Conservation (phyloP, 441 rosid genomes). For the Raphanus hybrid region DNA sequence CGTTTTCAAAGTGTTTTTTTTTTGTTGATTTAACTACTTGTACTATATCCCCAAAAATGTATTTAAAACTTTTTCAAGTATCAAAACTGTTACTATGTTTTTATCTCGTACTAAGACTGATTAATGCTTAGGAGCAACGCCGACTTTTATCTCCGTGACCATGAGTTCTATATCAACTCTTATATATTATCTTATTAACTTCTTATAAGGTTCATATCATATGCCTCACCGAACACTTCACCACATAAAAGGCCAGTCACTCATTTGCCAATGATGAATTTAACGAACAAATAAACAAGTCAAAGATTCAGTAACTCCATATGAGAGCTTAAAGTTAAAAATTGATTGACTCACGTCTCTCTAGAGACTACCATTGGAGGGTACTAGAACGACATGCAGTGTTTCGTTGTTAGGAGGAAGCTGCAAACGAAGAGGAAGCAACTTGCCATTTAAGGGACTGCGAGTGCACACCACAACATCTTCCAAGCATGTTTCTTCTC, state of each 20-base stretch:
- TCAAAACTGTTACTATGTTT: too few relatives aligned
- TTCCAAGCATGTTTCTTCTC: conserved; percentile 69
- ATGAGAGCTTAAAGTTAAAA: background rate
- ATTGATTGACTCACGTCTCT: conserved; percentile 46
- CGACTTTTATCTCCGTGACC: conserved; percentile 1
- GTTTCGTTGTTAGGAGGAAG: conserved; percentile 87
- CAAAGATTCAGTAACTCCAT: background rate
- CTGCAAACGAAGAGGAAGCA: conserved; percentile 81
- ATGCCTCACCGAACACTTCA: conserved; percentile 20
- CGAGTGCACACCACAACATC: conserved; percentile 81
- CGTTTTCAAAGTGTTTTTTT: too few relatives aligned
- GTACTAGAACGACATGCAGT: conserved; percentile 71
- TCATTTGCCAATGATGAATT: conserved; percentile 25
- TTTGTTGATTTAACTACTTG: background rate
- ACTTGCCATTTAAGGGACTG: conserved; percentile 79
- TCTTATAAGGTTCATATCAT: conserved; percentile 22
- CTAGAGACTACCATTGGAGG: conserved; percentile 44
- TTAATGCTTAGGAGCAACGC: background rate
- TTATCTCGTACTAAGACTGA: background rate
- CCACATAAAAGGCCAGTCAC: conserved; percentile 3
- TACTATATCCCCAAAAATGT: background rate
- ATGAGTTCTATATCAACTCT: conserved; percentile 16
- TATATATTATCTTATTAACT: background rate
- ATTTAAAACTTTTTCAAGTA: background rate
- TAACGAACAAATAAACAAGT: conserved; percentile 21